A percentile compares a stretch with the other conserved stretches of the same genome.
These are phyloP conservation scores for Nicotiana paniculata DNA, from an alignment of 257 asterid species.

Conservation along the genomic window DNA sequence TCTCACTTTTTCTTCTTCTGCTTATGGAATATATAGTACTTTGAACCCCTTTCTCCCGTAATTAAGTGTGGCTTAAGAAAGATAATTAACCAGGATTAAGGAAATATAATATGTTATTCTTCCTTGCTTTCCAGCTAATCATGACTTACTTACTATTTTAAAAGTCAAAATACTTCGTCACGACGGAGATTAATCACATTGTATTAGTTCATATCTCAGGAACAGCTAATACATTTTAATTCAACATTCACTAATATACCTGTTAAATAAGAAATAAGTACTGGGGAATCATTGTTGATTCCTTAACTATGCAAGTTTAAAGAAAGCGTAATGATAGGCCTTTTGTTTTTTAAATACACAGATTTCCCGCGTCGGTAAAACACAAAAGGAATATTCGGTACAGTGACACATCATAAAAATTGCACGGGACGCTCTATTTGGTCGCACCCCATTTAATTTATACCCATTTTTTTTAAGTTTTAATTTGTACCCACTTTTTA, in stretches of 20 bases:
- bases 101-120: background rate
- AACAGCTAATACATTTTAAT: background rate
- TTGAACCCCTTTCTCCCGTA: background rate
- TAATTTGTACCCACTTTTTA: too few relatives aligned
- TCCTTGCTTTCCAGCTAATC: background rate
- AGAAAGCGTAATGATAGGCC: background rate
- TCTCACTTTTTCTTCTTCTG: background rate
- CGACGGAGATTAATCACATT: background rate
- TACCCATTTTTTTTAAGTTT: too few relatives aligned
- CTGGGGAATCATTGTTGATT: background rate
- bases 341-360: too few relatives aligned
- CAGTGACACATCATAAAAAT: too few relatives aligned
- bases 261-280: background rate
- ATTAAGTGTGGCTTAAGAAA: background rate
- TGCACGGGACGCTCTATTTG: too few relatives aligned
- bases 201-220: background rate
- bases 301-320: background rate
- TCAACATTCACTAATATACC: background rate
- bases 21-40: background rate
- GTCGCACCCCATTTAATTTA: too few relatives aligned
- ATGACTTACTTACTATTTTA: background rate
- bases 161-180: conserved; percentile 3
- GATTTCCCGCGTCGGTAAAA: too few relatives aligned
- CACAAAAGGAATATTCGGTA: too few relatives aligned
- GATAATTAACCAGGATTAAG: background rate